phyloP scores from a whole-genome alignment of 148 eudicot genomes.

The Agrostemma githago region DNA sequence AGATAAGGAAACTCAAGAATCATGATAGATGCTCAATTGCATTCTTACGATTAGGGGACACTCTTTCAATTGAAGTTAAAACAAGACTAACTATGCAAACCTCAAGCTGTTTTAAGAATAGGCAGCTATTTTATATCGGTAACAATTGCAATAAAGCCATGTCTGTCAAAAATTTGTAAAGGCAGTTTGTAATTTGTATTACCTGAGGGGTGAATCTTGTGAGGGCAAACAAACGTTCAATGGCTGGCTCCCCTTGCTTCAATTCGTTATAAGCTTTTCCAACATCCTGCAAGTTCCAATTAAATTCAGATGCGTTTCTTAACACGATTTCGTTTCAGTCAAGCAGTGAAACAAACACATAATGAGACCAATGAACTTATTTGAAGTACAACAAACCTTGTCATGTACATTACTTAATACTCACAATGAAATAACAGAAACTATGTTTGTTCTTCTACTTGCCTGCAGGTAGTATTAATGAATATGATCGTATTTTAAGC shows the following conservation, averaged over 20 bases:
- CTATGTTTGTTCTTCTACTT: not conserved
- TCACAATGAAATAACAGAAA: not conserved
- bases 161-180: not conserved
- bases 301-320: constrained; percentile 30
- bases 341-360: constrained; percentile 21
- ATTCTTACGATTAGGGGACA: not conserved
- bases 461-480: not conserved
- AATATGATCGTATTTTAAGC: not conserved
- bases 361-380: constrained; percentile 10
- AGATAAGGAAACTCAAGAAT: not conserved
- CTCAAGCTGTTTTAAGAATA: not conserved
- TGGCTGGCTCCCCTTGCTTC: constrained; percentile 97
- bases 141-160: not conserved
- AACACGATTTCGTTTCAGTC: constrained; percentile 29
- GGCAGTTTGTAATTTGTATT: constrained; percentile 5
- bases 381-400: not conserved
- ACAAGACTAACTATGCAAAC: not conserved
- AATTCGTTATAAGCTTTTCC: constrained; percentile 96
- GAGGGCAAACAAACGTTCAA: constrained; percentile 82
- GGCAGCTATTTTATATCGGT: not conserved
- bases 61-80: not conserved
- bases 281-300: constrained; percentile 58
- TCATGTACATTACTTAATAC: not conserved
- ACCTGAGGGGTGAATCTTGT: constrained; percentile 66
- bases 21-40: not conserved